These are phyloP conservation scores for Kewa caespitosa DNA, from an alignment of 179 eudicot genomes.

Conservation along the genomic window DNA sequence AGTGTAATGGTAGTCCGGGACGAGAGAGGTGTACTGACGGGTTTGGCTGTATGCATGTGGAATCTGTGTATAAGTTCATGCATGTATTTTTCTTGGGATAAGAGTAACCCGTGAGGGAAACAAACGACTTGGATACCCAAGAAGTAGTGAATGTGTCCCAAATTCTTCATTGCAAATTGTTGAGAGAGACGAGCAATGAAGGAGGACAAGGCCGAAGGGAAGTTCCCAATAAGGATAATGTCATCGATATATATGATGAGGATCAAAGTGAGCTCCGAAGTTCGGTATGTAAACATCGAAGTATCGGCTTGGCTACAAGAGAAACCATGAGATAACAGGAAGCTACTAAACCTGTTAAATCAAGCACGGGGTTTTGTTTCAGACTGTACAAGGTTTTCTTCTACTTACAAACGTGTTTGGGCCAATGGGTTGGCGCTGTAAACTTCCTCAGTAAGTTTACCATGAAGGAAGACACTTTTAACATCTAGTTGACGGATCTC, in stretches of 20 bases:
- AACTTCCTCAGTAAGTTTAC: neutral
- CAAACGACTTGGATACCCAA: neutral
- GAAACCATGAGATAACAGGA: neutral
- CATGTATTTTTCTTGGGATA: neutral
- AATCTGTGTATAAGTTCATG: neutral
- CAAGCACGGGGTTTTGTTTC: neutral
- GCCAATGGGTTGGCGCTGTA: neutral
- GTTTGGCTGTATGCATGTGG: neutral
- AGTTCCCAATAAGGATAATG: neutral
- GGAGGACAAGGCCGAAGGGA: neutral
- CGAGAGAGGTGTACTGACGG: neutral
- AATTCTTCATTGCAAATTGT: neutral
- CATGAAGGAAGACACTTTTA: neutral
- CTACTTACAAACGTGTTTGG: neutral
- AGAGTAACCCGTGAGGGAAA: neutral
- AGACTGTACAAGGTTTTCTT: neutral
- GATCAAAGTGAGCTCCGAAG: neutral
- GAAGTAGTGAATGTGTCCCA: neutral
- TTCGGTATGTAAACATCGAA: neutral
- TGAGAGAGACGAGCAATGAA: neutral
- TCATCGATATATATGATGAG: neutral
- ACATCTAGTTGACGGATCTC: neutral
- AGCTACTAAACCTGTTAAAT: neutral
- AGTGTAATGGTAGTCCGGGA: neutral
- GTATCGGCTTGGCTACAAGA: neutral